Evolutionary conservation across 2,329 filamentous ascomycete genomes (phyloP).

Genomic region (Stemphylium beticola): DNA sequence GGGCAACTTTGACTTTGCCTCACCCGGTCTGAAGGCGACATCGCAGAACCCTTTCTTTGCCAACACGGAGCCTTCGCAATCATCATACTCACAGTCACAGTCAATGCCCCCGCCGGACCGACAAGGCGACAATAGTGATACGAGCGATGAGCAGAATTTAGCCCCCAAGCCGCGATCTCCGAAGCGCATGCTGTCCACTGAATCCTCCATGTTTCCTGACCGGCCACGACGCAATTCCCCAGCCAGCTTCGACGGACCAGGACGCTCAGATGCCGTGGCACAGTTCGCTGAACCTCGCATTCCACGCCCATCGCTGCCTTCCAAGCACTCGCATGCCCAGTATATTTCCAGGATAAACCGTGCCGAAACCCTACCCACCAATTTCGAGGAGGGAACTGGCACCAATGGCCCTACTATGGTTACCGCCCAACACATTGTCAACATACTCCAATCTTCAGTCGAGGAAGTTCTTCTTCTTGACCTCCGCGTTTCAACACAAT

Average conservation of each 20-base stretch:
- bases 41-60: slow-evolving; percentile 35
- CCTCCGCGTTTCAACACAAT: slow-evolving; percentile 85
- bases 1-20: slow-evolving; percentile 52
- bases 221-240: slow-evolving; percentile 56
- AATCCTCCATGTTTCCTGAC: slow-evolving; percentile 50
- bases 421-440: slow-evolving; percentile 57
- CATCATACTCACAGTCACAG: slow-evolving; percentile 37
- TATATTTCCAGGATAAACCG: slow-evolving; percentile 36
- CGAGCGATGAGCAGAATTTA: slow-evolving; percentile 28
- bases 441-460: slow-evolving; percentile 54
- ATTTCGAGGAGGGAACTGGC: slow-evolving; percentile 30
- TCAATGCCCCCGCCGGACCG: slow-evolving; percentile 29
- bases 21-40: slow-evolving; percentile 34
- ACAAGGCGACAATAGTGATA: slow-evolving; percentile 17
- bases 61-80: slow-evolving; percentile 37
- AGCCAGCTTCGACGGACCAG: slow-evolving; percentile 50
- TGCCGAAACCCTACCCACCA: slow-evolving; percentile 55
- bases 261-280: slow-evolving; percentile 43
- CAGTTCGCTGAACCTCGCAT: slow-evolving; percentile 44
- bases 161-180: slow-evolving; percentile 51
- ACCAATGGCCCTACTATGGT: slow-evolving; percentile 50
- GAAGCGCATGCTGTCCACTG: slow-evolving; percentile 56
- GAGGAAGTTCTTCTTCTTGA: slow-evolving; percentile 76
- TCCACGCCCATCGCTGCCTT: slow-evolving; percentile 41
- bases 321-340: slow-evolving; percentile 22